Base-by-base conservation (phyloP, 2,329 filamentous ascomycete genomes). In the Curvularia lunata region DNA sequence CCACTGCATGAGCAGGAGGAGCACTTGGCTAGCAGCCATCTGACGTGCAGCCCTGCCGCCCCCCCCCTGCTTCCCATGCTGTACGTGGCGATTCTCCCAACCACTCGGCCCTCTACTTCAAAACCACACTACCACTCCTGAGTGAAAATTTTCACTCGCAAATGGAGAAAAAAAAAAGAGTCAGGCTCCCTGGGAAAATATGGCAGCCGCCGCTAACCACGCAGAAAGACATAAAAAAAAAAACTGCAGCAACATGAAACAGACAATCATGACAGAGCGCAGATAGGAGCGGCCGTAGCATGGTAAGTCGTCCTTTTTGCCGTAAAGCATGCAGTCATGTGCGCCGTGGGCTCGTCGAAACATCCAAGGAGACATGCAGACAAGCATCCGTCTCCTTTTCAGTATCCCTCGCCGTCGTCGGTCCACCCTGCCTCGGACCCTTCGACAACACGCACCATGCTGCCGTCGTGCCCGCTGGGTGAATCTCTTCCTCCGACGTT, bases 351-450 rank as follows among this genome's bases (percentile, higher is more conserved):
- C 27, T 51, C 48, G 25, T 47, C 38, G 21, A 54, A 51, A 42
- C 54, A 13, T 50, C 52, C 50, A 57, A 58, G 47, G 42, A 47
- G 53, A 38, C 30, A 38, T 19, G 23, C 32, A 37, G 25, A 54
- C 48, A 49, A 52, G 51, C 40, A 48, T 49, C 38, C 42, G n/a
- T 19, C 43, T 41, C 41, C 55, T 37, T 16, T 37, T 74, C 67
- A 75, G 61, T 72, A 75, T 25, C 58, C 65, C 58, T 76, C 74
- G 51, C 71, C 69, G 34, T 85, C 82, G 62, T 84, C 82, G 5
- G 82, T 83, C 83, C 83, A 85, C 49, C 79, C 82, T 37, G 75
- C 79, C 53, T 85, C 83, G 54, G 82, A 84, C 54, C 81, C 82
- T 55, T 78, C 79, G 23, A 80, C 75, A 23, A 81, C 78, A 43